Conservation (phyloP, 495 filamentous ascomycete genomes). For the Sordaria brevicollis region DNA sequence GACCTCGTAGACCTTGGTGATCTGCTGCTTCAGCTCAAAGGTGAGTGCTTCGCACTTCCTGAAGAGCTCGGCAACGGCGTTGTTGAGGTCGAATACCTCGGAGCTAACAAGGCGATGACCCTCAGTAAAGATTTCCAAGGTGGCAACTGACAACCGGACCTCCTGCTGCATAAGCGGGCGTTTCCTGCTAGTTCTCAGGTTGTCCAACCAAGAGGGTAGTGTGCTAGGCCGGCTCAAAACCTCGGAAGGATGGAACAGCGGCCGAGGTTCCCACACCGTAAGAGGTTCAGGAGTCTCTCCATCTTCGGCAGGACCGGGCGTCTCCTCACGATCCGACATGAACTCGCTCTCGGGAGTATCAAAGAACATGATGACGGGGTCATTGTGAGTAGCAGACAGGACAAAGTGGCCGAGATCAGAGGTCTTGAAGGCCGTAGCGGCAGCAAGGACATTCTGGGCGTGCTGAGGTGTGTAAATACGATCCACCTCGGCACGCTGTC, state of each 20-base stretch:
- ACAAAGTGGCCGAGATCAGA: slow-evolving; percentile 72
- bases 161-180: slow-evolving; percentile 56
- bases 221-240: slow-evolving; percentile 49
- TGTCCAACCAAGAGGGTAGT: slow-evolving; percentile 51
- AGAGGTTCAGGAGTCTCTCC: slow-evolving; percentile 23
- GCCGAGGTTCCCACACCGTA: slow-evolving; percentile 43
- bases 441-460: slow-evolving; percentile 37
- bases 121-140: slow-evolving; percentile 62
- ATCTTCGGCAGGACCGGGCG: slow-evolving; percentile 8
- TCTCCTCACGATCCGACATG: slow-evolving; percentile 20
- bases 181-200: slow-evolving; percentile 48
- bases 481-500: slow-evolving; percentile 50
- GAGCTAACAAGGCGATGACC: slow-evolving; percentile 64
- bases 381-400: slow-evolving; percentile 53
- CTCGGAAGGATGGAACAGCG: slow-evolving; percentile 59
- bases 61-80: slow-evolving; percentile 75
- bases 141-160: slow-evolving; percentile 63
- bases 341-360: slow-evolving; percentile 48
- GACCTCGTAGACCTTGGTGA: slow-evolving; percentile 56
- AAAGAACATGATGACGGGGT: slow-evolving; percentile 55
- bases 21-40: slow-evolving; percentile 60
- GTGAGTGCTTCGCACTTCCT: slow-evolving; percentile 62
- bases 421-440: slow-evolving; percentile 58
- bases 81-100: slow-evolving; percentile 62
- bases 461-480: slow-evolving; percentile 41